phyloP scores from a whole-genome alignment of 345 rosid genomes.

The Kandelia obovata region DNA sequence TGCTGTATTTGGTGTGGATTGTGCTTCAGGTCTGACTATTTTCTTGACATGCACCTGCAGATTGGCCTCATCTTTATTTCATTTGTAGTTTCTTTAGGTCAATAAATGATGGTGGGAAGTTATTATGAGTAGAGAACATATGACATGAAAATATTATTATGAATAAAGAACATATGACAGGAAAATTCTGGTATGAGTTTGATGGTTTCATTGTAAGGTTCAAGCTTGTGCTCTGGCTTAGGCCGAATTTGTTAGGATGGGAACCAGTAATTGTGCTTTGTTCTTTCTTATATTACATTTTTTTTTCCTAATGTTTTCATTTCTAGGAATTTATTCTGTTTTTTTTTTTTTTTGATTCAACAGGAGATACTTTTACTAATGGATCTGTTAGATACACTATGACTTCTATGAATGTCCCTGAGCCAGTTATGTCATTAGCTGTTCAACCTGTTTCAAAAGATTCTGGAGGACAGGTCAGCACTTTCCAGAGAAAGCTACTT shows the following conservation, averaged over 20 bases:
- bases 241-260: background rate
- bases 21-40: conserved; percentile 76
- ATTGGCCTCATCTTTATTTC: too few species aligned
- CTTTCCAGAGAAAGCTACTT: conserved; percentile 8
- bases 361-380: conserved; percentile 96
- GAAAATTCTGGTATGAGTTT: too few species aligned
- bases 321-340: background rate
- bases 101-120: background rate
- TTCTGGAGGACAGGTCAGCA: conserved; percentile 89
- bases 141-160: background rate
- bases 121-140: too few species aligned
- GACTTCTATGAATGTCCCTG: conserved; percentile 99
- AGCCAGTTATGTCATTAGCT: conserved; percentile 98
- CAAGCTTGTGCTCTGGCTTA: too few species aligned
- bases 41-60: background rate
- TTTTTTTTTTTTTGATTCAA: conserved; percentile 12
- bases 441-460: conserved; percentile 96
- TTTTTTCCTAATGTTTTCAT: background rate
- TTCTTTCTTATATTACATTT: background rate
- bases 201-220: too few species aligned
- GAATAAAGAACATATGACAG: too few species aligned
- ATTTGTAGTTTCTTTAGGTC: background rate
- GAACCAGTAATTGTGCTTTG: background rate
- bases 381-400: conserved; percentile 92
- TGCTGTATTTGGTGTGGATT: conserved; percentile 97